Evolutionary conservation across 1,139 yeast genomes (phyloP), one percentile per base, ranked within the genome.

Genomic region (Meyerozyma carpophila): DNA sequence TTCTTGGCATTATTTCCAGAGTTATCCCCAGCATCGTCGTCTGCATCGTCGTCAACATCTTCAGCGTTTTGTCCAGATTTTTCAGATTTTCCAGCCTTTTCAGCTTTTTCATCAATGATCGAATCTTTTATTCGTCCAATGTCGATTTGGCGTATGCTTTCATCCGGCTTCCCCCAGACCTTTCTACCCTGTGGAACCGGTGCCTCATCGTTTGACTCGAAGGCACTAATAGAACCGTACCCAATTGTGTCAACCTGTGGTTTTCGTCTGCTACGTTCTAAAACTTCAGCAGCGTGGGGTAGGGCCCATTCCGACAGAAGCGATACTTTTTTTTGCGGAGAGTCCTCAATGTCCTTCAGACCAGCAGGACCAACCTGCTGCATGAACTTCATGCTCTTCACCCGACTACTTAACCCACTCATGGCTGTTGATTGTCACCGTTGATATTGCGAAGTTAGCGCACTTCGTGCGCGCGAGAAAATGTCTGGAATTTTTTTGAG

Each of bases 311-410:
- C 37, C 8, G 41, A 27, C 13, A 10, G 24, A 13, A n/a, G 28
- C 14, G 20, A 9, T 13, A 8, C 40, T 18, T 28, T 25, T 25
- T 16, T 21, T n/a, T 24, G 13, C 5, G 26, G 10, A 8, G 16
- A 16, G 7, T 26, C 39, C 32, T 16, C 31, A 25, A n/a, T 36
- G 13, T 16, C 26, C 25, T 26, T 26, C 5, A 32, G 39, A 8
- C 41, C 45, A 32, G 44, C 39, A 31, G 48, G 53, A n/a, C 54
- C 63, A 3, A 66, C 58, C 41, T 59, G 63, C 46, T 64, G 68
- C 78, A 73, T 73, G 75, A 73, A 73, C 73, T 84, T 84, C 91
- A 84, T 84, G 73, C 80, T 82, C 77, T 80, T 66, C 54, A 84
- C 82, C 53, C 84, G 70, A 52, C 75, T 73, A n/a, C 89, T 82